Evolutionary conservation across 371 early-diverging fungal species (phyloP).

Genomic region (Actinomortierella ambigua): DNA sequence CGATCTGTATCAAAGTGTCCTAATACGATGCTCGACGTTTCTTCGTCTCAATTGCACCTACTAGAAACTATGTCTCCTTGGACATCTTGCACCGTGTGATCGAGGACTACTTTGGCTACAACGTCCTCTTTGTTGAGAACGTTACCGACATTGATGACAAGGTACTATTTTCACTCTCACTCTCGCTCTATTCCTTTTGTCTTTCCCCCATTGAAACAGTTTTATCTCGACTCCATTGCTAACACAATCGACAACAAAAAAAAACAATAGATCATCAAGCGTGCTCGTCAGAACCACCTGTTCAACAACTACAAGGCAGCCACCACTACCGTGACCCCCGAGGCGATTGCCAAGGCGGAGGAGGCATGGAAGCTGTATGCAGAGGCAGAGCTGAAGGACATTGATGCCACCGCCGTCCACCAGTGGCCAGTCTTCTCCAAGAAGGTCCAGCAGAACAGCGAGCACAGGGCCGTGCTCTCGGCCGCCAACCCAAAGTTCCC

Average conservation of each 20-base stretch:
- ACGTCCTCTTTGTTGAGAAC: conserved; percentile 98
- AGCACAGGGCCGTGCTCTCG: conserved; percentile 52
- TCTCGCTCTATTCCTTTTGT: too few relatives aligned
- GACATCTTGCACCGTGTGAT: conserved; percentile 97
- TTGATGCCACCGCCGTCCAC: conserved; percentile 47
- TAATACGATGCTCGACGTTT: too few relatives aligned
- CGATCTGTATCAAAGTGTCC: too few relatives aligned
- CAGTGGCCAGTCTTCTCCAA: conserved; percentile 64
- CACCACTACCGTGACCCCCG: conserved; percentile 42
- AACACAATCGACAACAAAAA: background rate
- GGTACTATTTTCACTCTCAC: conserved; percentile 42
- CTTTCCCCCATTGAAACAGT: too few relatives aligned
- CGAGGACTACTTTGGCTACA: conserved; percentile 96
- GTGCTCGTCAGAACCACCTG: conserved; percentile 88
- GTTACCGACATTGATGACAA: conserved; percentile 99
- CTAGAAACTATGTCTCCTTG: conserved; percentile 94
- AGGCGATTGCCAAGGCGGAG: conserved; percentile 59
- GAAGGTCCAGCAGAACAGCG: conserved; percentile 52
- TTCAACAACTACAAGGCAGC: conserved; percentile 65
- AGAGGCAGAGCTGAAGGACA: conserved; percentile 58
- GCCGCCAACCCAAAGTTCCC: conserved; percentile 69
- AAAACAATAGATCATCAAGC: conserved; percentile 79
- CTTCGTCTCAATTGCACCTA: too few relatives aligned
- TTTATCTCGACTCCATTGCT: too few relatives aligned
- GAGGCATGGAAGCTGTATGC: conserved; percentile 70